phyloP scores from a whole-genome alignment of 177 flowering plant species.

The Vitis hybrid region DNA sequence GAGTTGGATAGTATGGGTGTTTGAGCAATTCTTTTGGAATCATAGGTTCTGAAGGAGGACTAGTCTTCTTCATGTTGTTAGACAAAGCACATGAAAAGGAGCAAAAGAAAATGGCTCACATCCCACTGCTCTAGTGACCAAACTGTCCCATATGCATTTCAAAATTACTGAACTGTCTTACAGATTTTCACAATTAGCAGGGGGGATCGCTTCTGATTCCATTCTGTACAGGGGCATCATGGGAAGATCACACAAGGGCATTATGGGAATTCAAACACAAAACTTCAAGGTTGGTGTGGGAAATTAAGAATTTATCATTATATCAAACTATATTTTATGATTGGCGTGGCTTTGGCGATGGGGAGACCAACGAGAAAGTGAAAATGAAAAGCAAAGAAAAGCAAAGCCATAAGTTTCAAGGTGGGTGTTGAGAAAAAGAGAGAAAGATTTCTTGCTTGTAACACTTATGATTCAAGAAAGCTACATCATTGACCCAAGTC shows the following conservation, averaged over 20 bases:
- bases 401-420: background rate
- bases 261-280: background rate
- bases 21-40: background rate
- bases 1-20: too few relatives aligned
- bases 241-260: background rate
- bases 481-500: conserved; percentile 1
- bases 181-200: background rate
- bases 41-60: background rate
- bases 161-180: background rate
- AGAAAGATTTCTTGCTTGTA: conserved; percentile 5
- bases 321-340: background rate
- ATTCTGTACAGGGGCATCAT: background rate
- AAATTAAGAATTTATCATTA: background rate
- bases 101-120: background rate
- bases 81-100: background rate
- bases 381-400: conserved; percentile 17
- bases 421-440: conserved; percentile 7
- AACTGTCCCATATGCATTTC: background rate
- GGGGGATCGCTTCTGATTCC: background rate
- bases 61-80: background rate
- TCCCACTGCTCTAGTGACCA: background rate
- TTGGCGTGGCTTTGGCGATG: background rate
- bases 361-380: background rate
- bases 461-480: background rate
- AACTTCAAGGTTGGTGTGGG: background rate